These are phyloP conservation scores for Chenopodium berlandieri DNA, from an alignment of 148 eudicot genomes.

Conservation along the genomic window DNA sequence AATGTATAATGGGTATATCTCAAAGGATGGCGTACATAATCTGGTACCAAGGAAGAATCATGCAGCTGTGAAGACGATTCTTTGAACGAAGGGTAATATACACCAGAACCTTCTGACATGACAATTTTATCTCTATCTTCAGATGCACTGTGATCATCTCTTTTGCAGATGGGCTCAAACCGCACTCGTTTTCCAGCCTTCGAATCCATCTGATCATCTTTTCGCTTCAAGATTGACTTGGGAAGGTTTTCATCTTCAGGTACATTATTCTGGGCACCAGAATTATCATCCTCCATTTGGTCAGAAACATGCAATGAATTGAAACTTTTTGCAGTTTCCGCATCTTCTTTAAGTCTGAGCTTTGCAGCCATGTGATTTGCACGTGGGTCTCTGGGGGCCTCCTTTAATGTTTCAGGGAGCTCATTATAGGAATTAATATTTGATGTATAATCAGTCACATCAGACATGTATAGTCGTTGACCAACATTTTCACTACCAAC, in stretches of 20 bases:
- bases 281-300: constrained; percentile 15
- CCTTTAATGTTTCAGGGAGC: constrained; percentile 48
- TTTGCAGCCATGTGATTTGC: constrained; percentile 79
- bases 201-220: constrained; percentile 35
- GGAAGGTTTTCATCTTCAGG: constrained; percentile 29
- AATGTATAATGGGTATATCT: constrained; percentile 64
- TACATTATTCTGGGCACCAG: constrained; percentile 15
- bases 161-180: constrained; percentile 42
- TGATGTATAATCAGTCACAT: constrained; percentile 44
- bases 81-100: constrained; percentile 13
- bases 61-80: constrained; percentile 23
- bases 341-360: constrained; percentile 74
- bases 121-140: constrained; percentile 19
- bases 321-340: constrained; percentile 53
- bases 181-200: constrained; percentile 56
- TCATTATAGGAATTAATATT: constrained; percentile 35
- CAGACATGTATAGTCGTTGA: constrained; percentile 58
- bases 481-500: constrained; percentile 47
- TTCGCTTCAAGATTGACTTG: constrained; percentile 63
- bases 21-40: constrained; percentile 61
- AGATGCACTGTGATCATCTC: constrained; percentile 26
- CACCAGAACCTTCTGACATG: constrained; percentile 19
- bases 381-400: constrained; percentile 59
- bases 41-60: constrained; percentile 50
- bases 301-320: constrained; percentile 46